Base-by-base conservation (phyloP, 108 stramenopile genomes). In the Pseudonitzschia delicatissima region DNA sequence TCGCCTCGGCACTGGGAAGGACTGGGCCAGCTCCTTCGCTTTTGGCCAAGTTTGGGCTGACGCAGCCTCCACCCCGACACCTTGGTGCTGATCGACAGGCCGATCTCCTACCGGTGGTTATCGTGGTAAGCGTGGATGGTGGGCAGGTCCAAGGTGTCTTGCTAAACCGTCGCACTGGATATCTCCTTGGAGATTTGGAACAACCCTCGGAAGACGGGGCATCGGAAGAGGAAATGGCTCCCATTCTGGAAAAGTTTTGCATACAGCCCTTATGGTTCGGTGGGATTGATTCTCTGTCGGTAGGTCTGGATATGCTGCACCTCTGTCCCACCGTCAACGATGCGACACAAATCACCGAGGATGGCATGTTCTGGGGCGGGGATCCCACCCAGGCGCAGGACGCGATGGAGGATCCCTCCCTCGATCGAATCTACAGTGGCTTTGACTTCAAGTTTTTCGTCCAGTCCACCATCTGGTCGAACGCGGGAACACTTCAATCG, bases 401-500 rank as follows among this genome's bases (percentile, higher is more conserved):
- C 15, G 84, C 81, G 26, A 87, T 93, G 87, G 71, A 72, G 39
- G 82, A 87, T 59, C 37, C 59, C 2, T 50, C 77, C 8, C 64
- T 84, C 45, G 83, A 77, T 33, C 74, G 72, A 17, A 51, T 77
- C 45, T 53, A 85, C 62, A 82, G 77, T 45, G 91, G 91, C 15
- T 93, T 93, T 77, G 88, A 90, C 66, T 93, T 93, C 59, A 93
- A 93, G 73, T 93, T 93, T 44, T 93, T 89, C 66, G 87, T 93
- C 33, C 88, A 90, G 60, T 74, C 66, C 47, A 93, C 91, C 1
- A 69, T 79, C 55, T 93, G 86, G 85, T 60, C 53, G 27, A 66
- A 49, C 7, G 51, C 42, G 21, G 51, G 51, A 27, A 33, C 26
- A 21, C 48, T 76, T 28, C 59, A 70, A 12, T 15, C 44, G 29